Evolutionary conservation across 495 filamentous ascomycete genomes (phyloP).

Genomic region (Haplographium delicatum): DNA sequence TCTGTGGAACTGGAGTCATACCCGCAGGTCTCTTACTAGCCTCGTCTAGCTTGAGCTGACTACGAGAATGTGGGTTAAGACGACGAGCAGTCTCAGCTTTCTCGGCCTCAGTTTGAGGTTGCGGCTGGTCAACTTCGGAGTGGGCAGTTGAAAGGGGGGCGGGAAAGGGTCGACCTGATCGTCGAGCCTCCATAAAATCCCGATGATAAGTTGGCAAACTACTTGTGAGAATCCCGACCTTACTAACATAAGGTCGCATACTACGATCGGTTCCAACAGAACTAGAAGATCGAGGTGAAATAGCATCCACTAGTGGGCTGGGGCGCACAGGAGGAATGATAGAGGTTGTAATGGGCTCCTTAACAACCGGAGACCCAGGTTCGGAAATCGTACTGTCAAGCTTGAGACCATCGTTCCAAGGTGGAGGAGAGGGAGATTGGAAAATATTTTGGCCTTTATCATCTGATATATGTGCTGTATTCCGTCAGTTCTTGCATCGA

Average conservation of each 20-base stretch:
- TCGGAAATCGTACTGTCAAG: constrained; percentile 25
- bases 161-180: constrained; percentile 37
- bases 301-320: constrained; percentile 31
- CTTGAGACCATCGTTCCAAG: constrained; percentile 32
- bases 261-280: constrained; percentile 32
- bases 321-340: constrained; percentile 23
- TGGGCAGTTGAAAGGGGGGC: constrained; percentile 33
- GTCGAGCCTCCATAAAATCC: constrained; percentile 76
- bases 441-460: constrained; percentile 40
- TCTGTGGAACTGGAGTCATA: constrained; percentile 55
- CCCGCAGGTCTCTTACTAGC: constrained; percentile 61
- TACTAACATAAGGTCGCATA: constrained; percentile 59
- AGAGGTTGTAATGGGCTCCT: constrained; percentile 17
- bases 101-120: constrained; percentile 59
- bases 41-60: constrained; percentile 51
- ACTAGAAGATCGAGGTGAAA: constrained; percentile 22
- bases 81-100: constrained; percentile 69
- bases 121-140: constrained; percentile 43
- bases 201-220: constrained; percentile 85
- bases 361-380: constrained; percentile 28
- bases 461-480: constrained; percentile 33
- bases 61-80: constrained; percentile 73
- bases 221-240: constrained; percentile 84
- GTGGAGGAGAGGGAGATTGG: constrained; percentile 44
- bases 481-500: neutral